phyloP scores from a whole-genome alignment of 768 basidiomycete species.

The Agrocybe praecox region DNA sequence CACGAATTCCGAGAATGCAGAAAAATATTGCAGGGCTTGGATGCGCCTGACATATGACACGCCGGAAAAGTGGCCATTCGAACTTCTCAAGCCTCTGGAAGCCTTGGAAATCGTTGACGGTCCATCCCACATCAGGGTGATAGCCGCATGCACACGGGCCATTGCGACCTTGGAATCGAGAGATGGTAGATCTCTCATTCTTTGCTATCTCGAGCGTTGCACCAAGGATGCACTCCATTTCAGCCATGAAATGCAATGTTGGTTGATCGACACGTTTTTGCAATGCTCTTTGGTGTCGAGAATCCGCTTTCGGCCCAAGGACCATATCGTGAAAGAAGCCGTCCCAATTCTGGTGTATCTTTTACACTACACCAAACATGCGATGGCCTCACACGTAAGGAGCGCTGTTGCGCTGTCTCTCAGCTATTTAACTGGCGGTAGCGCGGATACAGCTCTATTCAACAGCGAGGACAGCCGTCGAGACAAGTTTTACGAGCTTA shows the following conservation, averaged over 20 bases:
- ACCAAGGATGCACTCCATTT: constrained; percentile 27
- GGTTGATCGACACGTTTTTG: constrained; percentile 39
- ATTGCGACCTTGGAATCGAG: constrained; percentile 32
- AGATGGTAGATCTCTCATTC: constrained; percentile 32
- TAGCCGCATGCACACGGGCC: constrained; percentile 36
- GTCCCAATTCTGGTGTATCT: constrained; percentile 35
- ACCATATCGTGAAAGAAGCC: constrained; percentile 31
- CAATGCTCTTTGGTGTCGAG: constrained; percentile 36
- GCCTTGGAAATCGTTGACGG: constrained; percentile 25
- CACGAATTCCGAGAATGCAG: constrained; percentile 29
- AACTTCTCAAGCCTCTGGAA: constrained; percentile 33
- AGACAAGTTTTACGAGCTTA: constrained; percentile 4
- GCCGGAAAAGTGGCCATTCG: constrained; percentile 32
- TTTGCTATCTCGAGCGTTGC: constrained; percentile 30
- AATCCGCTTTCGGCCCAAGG: constrained; percentile 31
- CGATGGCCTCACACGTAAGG: constrained; percentile 30
- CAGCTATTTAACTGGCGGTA: constrained; percentile 29
- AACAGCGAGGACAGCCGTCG: neutral
- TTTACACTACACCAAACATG: constrained; percentile 28
- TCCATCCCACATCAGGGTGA: constrained; percentile 29
- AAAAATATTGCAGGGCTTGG: constrained; percentile 40
- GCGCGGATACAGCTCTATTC: constrained; percentile 18
- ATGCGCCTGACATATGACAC: constrained; percentile 37
- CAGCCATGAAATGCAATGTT: constrained; percentile 31
- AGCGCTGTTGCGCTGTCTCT: constrained; percentile 32